A percentile compares a stretch with the other conserved stretches of the same genome.
Conservation (phyloP, 768 basidiomycete species). For the Leucocoprinus sp. region DNA sequence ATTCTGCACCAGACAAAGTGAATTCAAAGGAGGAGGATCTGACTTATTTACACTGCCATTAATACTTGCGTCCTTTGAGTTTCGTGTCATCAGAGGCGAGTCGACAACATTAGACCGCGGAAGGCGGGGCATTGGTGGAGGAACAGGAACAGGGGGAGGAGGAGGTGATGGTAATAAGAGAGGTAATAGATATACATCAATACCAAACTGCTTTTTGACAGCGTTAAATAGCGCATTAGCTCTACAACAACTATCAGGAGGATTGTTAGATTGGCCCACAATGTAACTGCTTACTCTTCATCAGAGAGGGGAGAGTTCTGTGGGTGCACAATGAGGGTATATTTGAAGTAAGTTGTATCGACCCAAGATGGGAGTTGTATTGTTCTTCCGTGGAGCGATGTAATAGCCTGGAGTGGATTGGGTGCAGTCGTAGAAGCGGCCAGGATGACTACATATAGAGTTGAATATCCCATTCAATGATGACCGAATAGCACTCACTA, state of each 20-base stretch:
- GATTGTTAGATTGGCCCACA: neutral
- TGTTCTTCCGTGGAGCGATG: constrained; percentile 58
- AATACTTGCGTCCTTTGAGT: neutral
- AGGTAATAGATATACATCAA: constrained; percentile 66
- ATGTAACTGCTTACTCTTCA: constrained; percentile 59
- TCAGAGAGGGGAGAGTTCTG: constrained; percentile 58
- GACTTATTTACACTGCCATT: constrained; percentile 15
- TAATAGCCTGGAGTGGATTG: constrained; percentile 76
- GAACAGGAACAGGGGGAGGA: constrained; percentile 61
- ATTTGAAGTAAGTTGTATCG: constrained; percentile 60
- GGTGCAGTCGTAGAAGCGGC: constrained; percentile 77
- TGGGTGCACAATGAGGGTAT: constrained; percentile 74
- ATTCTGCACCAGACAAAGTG: constrained; percentile 50
- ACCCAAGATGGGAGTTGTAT: constrained; percentile 77
- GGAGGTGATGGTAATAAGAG: constrained; percentile 54
- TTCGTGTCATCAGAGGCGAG: constrained; percentile 17
- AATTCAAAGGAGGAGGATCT: constrained; percentile 24
- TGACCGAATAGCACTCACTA: constrained; percentile 37
- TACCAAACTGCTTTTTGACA: constrained; percentile 79
- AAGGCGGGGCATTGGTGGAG: constrained; percentile 56
- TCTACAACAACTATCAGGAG: constrained; percentile 29
- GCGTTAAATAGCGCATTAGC: constrained; percentile 76
- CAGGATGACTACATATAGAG: constrained; percentile 49
- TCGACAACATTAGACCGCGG: constrained; percentile 41
- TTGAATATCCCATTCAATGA: neutral